Evolutionary conservation across 2,329 filamentous ascomycete species (phyloP).

Genomic region (Chaetomiaceae sp.): DNA sequence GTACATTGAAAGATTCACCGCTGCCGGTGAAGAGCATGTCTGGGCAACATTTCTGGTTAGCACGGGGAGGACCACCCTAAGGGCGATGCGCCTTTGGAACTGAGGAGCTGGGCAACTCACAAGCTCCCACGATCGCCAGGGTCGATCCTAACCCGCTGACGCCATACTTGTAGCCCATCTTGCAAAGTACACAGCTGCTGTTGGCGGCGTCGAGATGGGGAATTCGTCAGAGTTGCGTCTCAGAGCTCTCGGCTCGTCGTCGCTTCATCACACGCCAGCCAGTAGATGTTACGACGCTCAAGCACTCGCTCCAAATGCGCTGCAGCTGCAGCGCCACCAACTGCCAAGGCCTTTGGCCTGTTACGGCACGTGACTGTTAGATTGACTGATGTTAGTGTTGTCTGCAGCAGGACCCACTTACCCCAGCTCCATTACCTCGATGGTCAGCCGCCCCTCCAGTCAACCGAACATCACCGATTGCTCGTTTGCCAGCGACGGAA

Average conservation of each 20-base stretch:
- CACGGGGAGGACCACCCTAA: not conserved
- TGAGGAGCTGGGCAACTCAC: constrained; percentile 53
- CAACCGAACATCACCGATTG: constrained; percentile 4
- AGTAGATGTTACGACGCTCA: too few species aligned
- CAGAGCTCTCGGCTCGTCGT: not conserved
- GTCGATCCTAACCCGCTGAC: constrained; percentile 61
- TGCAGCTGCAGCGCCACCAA: constrained; percentile 13
- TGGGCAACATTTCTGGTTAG: constrained; percentile 35
- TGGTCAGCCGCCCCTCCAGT: too few species aligned
- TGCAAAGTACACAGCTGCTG: constrained; percentile 18
- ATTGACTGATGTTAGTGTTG: too few species aligned
- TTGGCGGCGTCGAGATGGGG: not conserved
- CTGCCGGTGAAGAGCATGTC: constrained; percentile 98
- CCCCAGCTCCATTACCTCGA: not conserved
- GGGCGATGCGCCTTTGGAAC: not conserved
- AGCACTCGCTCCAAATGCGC: not conserved
- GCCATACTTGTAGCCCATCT: constrained; percentile 69
- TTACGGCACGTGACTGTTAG: too few species aligned
- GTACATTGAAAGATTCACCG: constrained; percentile 91
- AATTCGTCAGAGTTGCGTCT: not conserved
- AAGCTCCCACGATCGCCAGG: constrained; percentile 68
- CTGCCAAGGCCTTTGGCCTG: constrained; percentile 21
- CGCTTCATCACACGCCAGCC: too few species aligned
- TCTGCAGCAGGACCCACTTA: not conserved
- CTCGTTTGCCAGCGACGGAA: not conserved